Base-by-base conservation (phyloP, 2,329 filamentous ascomycete species). In the Sclerotinia spermophila region DNA sequence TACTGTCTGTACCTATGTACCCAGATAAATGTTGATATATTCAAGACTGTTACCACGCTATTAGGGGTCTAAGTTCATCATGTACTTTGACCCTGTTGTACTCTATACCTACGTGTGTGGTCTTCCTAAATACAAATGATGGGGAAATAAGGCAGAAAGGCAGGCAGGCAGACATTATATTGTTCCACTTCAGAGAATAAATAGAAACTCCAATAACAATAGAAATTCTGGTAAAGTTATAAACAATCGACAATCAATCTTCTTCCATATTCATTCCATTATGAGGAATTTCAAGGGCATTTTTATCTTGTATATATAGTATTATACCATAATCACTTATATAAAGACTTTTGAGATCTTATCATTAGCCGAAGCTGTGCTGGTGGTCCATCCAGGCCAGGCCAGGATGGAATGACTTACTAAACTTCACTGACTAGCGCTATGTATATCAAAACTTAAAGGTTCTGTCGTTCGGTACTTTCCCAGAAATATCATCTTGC, bases 391-490 rank as follows among this genome's bases (percentile, higher is more conserved):
- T 48, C 30, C 42, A 64, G n/a, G n/a, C n/a, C n/a, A n/a, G n/a
- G 27, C 48, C 48, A n/a, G n/a, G 48, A 53, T 53, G n/a, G 42
- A 48, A 38, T 48, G 56, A 59, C 24, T 35, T 59, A 59, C 35
- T n/a, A 15, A 38, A n/a, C n/a, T n/a, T n/a, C n/a, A 38, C 55
- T 38, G 35, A 59, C 56, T 40, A 60, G 58, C n/a, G 35, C 13
- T 17, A 58, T 53, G 30, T 35, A 60, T 60, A 60, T 60, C 35
- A 60, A 60, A 59, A 59, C 56, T 59, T 59, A 62, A 62, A 45
- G 42, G 6, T 30, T 62, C 42, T 40, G 56, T 51, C 56, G 15
- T 3, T 59, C 56, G 44, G 59, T 40, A 64, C 61, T 51, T 60
- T 38, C 61, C 44, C 24, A 38, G 24, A 51, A 35, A 35, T 35